These are phyloP conservation scores for Xylaria acuta DNA, from an alignment of 495 filamentous ascomycete genomes.

Conservation along the genomic window DNA sequence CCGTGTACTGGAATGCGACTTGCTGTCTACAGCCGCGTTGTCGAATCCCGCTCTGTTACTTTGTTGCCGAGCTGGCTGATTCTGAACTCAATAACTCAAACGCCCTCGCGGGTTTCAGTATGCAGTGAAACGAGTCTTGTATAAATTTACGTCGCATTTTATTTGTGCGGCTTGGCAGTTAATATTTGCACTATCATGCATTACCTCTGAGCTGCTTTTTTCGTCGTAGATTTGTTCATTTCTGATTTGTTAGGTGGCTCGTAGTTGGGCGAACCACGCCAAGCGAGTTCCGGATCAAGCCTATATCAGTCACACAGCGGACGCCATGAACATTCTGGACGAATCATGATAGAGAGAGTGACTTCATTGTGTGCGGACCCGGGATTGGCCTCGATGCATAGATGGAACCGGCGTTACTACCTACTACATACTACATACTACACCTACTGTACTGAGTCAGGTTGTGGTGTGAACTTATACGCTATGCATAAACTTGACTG, in stretches of 20 bases:
- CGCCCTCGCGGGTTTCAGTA: not conserved
- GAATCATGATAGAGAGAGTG: constrained; percentile 1
- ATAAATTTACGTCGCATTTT: not conserved
- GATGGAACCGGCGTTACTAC: not conserved
- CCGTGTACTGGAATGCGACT: not conserved
- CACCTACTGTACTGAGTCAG: no score
- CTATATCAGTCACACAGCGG: not conserved
- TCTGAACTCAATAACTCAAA: not conserved
- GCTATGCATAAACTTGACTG: not conserved
- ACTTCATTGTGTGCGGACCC: not conserved
- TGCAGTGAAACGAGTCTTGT: not conserved
- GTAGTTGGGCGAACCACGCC: no score
- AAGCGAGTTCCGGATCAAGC: no score
- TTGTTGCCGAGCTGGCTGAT: not conserved
- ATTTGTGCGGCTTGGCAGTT: not conserved
- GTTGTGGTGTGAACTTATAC: not conserved
- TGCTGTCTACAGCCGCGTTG: not conserved
- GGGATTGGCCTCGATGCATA: not conserved
- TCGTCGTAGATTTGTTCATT: not conserved
- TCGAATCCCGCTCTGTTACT: not conserved
- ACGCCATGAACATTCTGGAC: not conserved
- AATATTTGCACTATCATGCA: not conserved
- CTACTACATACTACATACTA: no score
- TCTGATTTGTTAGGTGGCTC: not conserved
- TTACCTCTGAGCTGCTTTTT: no score